Conservation (phyloP, 148 eudicot species). For the Salicornia ramosissima region DNA sequence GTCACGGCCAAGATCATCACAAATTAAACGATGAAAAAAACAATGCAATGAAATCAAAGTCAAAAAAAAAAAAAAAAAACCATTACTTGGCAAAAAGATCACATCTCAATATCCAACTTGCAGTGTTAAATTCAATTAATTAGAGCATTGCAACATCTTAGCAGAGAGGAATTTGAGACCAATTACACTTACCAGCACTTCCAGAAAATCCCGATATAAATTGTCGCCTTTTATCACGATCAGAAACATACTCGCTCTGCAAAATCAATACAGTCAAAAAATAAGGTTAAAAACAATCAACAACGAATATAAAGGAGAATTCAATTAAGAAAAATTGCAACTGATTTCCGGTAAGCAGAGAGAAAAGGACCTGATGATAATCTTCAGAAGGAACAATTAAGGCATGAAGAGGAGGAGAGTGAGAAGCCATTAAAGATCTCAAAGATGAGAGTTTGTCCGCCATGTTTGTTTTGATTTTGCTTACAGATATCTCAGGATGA, state of each 20-base stretch:
- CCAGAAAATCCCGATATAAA: slow-evolving; percentile 90
- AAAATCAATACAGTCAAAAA: slow-evolving; percentile 8
- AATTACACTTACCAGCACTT: slow-evolving; percentile 58
- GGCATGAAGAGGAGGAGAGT: slow-evolving; percentile 83
- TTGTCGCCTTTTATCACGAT: slow-evolving; percentile 75
- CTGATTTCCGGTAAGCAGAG: not conserved
- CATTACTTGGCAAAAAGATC: not conserved
- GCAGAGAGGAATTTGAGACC: not conserved
- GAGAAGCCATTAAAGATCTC: slow-evolving; percentile 84
- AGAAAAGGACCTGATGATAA: slow-evolving; percentile 64
- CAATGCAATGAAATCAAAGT: too few species aligned
- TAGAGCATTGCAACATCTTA: not conserved
- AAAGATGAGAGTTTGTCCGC: slow-evolving; percentile 58
- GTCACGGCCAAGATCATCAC: too few species aligned
- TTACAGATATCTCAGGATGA: too few species aligned
- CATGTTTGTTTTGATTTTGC: slow-evolving; percentile 25
- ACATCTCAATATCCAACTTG: not conserved
- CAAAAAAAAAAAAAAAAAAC: not conserved
- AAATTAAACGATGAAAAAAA: too few species aligned
- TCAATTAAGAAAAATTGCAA: not conserved
- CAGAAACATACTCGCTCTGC: slow-evolving; percentile 90
- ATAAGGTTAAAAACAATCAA: not conserved
- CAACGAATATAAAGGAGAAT: not conserved
- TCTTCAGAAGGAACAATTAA: slow-evolving; percentile 87
- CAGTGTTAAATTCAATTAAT: not conserved